A percentile compares a stretch with the other conserved stretches of the same genome.
phyloP scores from a whole-genome alignment of 345 rosid species.

The Kandelia obovata region DNA sequence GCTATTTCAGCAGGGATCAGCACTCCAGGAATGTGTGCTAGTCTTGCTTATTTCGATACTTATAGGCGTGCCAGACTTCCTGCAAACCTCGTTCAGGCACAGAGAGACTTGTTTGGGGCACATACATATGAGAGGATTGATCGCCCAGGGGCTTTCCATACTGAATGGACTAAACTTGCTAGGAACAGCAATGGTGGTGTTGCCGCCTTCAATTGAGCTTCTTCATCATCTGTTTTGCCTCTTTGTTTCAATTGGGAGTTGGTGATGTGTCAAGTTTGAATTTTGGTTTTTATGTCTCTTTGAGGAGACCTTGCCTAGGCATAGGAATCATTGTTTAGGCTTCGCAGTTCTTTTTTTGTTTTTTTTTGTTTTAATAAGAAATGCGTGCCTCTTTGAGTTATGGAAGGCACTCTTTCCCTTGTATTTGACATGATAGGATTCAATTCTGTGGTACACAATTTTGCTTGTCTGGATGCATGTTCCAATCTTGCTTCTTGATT shows the following conservation, averaged over 20 bases:
- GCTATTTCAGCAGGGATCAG: not conserved
- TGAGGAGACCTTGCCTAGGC: conserved; percentile 25
- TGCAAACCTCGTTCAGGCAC: conserved; percentile 91
- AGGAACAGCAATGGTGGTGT: conserved; percentile 42
- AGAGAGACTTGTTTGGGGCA: conserved; percentile 96
- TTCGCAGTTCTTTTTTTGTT: conserved; percentile 14
- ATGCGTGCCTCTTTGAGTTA: conserved; percentile 32
- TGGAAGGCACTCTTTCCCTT: not conserved
- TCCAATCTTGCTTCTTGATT: no score
- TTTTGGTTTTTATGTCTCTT: conserved; percentile 13
- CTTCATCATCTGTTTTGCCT: conserved; percentile 13
- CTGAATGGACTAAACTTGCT: conserved; percentile 91
- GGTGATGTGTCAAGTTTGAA: conserved; percentile 21
- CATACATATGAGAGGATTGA: conserved; percentile 94
- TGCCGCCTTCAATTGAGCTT: conserved; percentile 52
- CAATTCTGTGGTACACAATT: not conserved
- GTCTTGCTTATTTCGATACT: conserved; percentile 83
- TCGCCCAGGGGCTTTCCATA: conserved; percentile 72
- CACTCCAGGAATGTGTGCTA: not conserved
- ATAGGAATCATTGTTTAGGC: conserved; percentile 27
- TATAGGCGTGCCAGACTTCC: conserved; percentile 89
- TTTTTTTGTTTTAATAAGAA: conserved; percentile 35
- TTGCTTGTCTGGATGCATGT: no score
- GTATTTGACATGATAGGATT: not conserved
- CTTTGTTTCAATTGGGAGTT: conserved; percentile 25